Base-by-base conservation (phyloP, 805 yeast species). In the Cyberlindnera amylophila region DNA sequence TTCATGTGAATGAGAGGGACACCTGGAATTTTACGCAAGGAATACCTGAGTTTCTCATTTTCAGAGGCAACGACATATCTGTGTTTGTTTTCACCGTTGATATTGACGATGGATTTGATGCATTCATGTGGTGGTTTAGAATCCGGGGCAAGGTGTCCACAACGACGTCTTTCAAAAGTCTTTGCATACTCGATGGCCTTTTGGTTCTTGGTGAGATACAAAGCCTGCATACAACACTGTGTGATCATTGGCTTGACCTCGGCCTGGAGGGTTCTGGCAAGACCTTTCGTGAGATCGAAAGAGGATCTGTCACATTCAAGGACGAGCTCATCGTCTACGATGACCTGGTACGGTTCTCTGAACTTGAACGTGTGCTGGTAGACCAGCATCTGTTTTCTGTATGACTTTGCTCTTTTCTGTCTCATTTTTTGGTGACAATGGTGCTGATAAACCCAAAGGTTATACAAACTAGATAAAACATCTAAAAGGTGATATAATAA, bases 351-450 rank as follows among this genome's bases (percentile, higher is more conserved):
- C 3, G 99, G 99, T 50, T 85, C 89, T 61, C 96, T 78, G 71
- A 93, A 93, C 55, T 86, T 86, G 75, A 91, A 93, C 6, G 95
- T 75, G 61, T 88, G 86, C 52, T 77, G 75, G 55, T 88, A 84
- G 42, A 86, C 82, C 52, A 82, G 78, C 86, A 93, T 84, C 63
- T 87, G 96, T 71, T 91, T 91, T 63, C 91, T 81, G 65, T 93
- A 93, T 1, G 93, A 73, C 64, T 91, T 91, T 40, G 97, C 96
- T 66, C 99, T 76, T 65, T 90, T 91, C 67, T 91, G 96, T 73
- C 95, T 88, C 99, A 91, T 91, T n/a, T 28, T 27, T 5, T 16
- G 7, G 23, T 9, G 24, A 17, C 10, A 19, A 18, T 12, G 18
- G 24, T 10, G 19, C 18, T 9, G 8, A 4, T 13, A n/a, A 5